Conservation (phyloP, 2,329 filamentous ascomycete species). For the Blumeriella jaapii region DNA sequence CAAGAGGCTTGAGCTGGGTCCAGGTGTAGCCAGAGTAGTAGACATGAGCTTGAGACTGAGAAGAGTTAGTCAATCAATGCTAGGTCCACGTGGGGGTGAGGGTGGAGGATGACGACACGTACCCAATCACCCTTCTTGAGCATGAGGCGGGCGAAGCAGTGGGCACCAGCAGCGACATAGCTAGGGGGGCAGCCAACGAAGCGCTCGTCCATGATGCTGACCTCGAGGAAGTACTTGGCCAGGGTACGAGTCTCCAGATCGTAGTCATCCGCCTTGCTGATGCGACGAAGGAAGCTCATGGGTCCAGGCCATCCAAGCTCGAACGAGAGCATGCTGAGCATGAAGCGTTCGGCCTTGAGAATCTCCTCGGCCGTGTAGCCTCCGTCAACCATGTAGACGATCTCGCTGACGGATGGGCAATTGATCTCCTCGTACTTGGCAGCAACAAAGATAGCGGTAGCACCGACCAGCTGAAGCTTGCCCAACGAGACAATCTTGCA, state of each 20-base stretch:
- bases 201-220: constrained; percentile 95
- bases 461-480: constrained; percentile 91
- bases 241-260: constrained; percentile 90
- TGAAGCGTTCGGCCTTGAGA: constrained; percentile 93
- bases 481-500: constrained; percentile 89
- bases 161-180: constrained; percentile 81
- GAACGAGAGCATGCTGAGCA: constrained; percentile 93
- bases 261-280: constrained; percentile 98
- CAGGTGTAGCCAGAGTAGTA: constrained; percentile 93
- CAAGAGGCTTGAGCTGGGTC: constrained; percentile 65
- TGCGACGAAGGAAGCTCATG: constrained; percentile 93
- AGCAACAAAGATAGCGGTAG: constrained; percentile 89
- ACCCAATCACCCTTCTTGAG: constrained; percentile 90
- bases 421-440: constrained; percentile 99
- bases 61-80: constrained; percentile 9
- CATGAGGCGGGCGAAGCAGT: constrained; percentile 83
- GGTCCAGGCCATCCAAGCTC: constrained; percentile 97
- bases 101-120: constrained; percentile 32
- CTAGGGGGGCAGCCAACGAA: constrained; percentile 88
- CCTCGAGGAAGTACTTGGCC: constrained; percentile 94
- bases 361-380: constrained; percentile 87
- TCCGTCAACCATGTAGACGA: constrained; percentile 95
- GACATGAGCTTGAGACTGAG: constrained; percentile 66
- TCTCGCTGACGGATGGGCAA: constrained; percentile 87
- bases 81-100: background rate